A percentile compares a stretch with the other conserved stretches of the same genome.
These are phyloP conservation scores for Metschnikowia matae DNA, from an alignment of 805 yeast species.

Conservation along the genomic window DNA sequence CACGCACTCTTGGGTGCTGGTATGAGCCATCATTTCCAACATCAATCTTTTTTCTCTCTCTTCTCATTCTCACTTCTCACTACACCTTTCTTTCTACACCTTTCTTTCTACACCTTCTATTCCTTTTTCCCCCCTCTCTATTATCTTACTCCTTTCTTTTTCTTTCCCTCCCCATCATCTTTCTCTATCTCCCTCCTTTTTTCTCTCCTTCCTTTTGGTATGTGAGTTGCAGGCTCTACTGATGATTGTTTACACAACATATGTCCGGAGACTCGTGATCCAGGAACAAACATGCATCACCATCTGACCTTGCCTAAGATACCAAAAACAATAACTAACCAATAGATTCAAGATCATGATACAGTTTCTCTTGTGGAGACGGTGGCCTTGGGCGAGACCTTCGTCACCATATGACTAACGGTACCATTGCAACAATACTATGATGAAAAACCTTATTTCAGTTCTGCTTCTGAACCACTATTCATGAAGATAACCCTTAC, in stretches of 20 bases:
- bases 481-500: constrained; percentile 71
- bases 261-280: constrained; percentile 65
- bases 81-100: neutral
- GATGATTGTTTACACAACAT: constrained; percentile 22
- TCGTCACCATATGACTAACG: constrained; percentile 9
- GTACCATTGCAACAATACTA: constrained; percentile 21
- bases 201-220: constrained; percentile 1
- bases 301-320: constrained; percentile 60
- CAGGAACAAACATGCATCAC: constrained; percentile 91
- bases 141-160: neutral
- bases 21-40: neutral
- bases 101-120: neutral
- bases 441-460: constrained; percentile 71
- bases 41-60: no score
- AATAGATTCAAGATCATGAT: neutral
- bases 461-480: constrained; percentile 95
- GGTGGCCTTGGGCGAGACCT: constrained; percentile 16
- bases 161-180: neutral
- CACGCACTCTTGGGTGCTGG: neutral
- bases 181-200: no score
- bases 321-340: neutral
- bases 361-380: constrained; percentile 6
- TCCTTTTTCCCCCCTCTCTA: no score
- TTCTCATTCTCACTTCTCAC: neutral
- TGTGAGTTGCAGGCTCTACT: constrained; percentile 6